Evolutionary conservation across 768 basidiomycete species (phyloP).

Genomic region (Suillus plorans): DNA sequence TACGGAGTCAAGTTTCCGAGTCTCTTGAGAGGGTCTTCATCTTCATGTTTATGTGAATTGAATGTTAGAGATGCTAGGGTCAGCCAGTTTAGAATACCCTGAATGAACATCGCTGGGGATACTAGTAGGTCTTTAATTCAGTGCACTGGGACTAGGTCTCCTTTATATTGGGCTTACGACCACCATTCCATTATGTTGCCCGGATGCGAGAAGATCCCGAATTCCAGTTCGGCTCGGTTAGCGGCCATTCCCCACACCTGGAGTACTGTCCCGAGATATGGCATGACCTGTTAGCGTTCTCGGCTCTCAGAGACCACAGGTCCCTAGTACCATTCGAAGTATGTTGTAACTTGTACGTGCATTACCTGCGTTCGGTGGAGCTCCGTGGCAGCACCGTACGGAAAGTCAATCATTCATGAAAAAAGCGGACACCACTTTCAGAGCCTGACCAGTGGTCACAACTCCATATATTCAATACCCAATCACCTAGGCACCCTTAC

Average conservation of each 20-base stretch:
- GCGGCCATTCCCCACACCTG: neutral
- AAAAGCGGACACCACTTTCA: too few species aligned
- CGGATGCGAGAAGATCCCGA: neutral
- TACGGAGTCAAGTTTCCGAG: constrained; percentile 35
- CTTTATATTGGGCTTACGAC: neutral
- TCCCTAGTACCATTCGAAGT: too few species aligned
- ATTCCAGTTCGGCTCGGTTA: neutral
- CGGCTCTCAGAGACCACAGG: too few species aligned
- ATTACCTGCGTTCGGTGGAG: too few species aligned
- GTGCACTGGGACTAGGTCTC: neutral
- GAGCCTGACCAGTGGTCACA: too few species aligned
- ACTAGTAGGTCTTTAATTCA: neutral
- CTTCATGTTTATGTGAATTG: neutral
- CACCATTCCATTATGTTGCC: neutral
- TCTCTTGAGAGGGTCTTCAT: neutral
- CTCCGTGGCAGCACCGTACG: too few species aligned
- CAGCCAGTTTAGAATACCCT: neutral
- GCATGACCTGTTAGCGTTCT: too few species aligned
- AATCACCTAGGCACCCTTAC: too few species aligned
- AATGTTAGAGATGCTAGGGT: neutral
- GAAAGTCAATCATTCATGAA: too few species aligned
- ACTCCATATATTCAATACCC: too few species aligned
- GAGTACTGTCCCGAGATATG: too few species aligned
- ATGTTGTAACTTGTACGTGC: too few species aligned
- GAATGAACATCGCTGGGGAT: constrained; percentile 2